phyloP scores from a whole-genome alignment of 1,284 basidiomycete genomes.

The Lentinula novae-zelandiae region DNA sequence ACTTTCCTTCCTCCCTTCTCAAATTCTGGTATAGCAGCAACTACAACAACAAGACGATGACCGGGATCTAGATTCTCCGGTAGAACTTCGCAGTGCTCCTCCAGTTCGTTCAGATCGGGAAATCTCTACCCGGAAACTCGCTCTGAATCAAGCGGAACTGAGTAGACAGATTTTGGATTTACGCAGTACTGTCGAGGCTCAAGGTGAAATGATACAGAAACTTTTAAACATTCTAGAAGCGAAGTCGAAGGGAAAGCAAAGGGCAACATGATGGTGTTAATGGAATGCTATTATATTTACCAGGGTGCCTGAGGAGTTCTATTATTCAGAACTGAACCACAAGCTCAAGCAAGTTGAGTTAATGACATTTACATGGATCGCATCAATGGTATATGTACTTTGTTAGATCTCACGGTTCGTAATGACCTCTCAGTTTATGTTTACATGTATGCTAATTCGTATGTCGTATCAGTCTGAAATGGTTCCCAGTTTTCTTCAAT shows the following conservation, averaged over 20 bases:
- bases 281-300: neutral
- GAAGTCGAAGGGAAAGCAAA: conserved; percentile 10
- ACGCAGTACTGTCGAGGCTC: conserved; percentile 46
- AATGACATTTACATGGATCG: neutral
- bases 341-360: no score
- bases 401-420: neutral
- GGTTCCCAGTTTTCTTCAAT: no score
- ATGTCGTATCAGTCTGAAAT: neutral
- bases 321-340: no score
- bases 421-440: neutral
- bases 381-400: neutral
- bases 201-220: conserved; percentile 45
- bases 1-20: neutral
- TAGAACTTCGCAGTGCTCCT: conserved; percentile 16
- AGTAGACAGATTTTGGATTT: conserved; percentile 59
- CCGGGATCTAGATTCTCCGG: conserved; percentile 18
- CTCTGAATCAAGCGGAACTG: conserved; percentile 60
- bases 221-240: conserved; percentile 9
- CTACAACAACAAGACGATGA: conserved; percentile 17
- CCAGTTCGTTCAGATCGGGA: conserved; percentile 25
- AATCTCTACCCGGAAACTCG: conserved; percentile 52
- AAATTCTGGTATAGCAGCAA: neutral
- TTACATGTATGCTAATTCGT: neutral
- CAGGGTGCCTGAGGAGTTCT: neutral
- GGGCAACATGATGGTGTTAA: neutral